Base-by-base conservation (phyloP, 2,329 filamentous ascomycete species). In the Pseudopyrenochaeta lycopersici region DNA sequence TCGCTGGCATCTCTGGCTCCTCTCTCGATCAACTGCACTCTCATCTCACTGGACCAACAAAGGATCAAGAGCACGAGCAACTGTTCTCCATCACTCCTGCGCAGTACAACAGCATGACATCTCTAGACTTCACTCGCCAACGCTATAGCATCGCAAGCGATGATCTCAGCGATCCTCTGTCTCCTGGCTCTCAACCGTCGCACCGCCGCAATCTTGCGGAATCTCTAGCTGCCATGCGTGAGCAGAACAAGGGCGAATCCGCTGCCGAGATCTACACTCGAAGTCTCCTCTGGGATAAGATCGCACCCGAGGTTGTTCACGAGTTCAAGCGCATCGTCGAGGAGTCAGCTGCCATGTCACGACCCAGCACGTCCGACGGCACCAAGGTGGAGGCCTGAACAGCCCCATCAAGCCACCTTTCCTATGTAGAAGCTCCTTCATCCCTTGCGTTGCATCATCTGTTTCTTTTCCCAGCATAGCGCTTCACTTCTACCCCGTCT, bases 321-420 rank as follows among this genome's bases (percentile, higher is more conserved):
- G 92, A 94, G 74, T 98, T 98, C 81, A 91, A 90, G 68, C 90
- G 91, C 77, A 92, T 96, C 85, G 90, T 97, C 66, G 87, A 90
- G 61, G 90, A 95, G 71, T 89, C 85, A 77, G 88, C 70, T 49
- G 66, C 68, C 57, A 68, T 69, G 58, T 74, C 73, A 10, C 63
- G 70, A 46, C 71, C 73, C 44, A 65, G 60, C 61, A 74, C 70
- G 20, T 65, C 72, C 14, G 70, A 72, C 36, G 72, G 63, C 44
- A 64, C 68, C 43, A 74, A 73, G 45, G 59, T 64, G 27, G 74
- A 76, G 43, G 63, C 64, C 48, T 73, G 58, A 72, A 63, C 32
- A 35, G 38, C 38, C 42, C 56, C 33, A 56, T 46, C 51, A 52
- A 41, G 30, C 41, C 31, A 60, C 47, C 36, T 69, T 59, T 62